Conservation (phyloP, 2,329 filamentous ascomycete species). For the Ophiocordyceps unilateralis region DNA sequence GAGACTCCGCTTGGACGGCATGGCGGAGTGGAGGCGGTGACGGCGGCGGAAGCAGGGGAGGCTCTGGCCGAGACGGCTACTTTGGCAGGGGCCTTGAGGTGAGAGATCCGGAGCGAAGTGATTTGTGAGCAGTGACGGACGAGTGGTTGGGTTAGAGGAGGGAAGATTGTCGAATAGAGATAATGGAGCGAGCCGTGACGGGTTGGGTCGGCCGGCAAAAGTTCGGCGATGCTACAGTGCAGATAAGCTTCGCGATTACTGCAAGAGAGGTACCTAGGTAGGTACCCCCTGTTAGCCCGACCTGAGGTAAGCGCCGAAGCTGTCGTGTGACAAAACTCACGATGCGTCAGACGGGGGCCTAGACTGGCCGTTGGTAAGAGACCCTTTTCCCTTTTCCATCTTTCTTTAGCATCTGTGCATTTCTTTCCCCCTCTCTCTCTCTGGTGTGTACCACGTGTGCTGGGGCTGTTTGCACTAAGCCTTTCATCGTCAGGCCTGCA, state of each 20-base stretch:
- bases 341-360: neutral
- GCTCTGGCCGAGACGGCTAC: too few species aligned
- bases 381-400: neutral
- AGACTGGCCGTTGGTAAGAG: neutral
- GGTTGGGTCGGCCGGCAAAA: neutral
- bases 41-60: too few species aligned
- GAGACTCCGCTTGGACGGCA: slow-evolving; percentile 21
- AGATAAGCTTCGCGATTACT: neutral
- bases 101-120: too few species aligned
- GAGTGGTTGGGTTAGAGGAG: too few species aligned
- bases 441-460: neutral
- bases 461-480: neutral
- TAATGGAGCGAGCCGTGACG: too few species aligned
- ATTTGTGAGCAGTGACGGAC: too few species aligned
- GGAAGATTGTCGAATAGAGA: too few species aligned
- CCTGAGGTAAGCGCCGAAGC: neutral
- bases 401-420: neutral
- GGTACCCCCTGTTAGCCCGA: too few species aligned
- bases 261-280: too few species aligned
- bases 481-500: neutral
- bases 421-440: neutral
- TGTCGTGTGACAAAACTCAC: neutral
- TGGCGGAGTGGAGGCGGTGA: slow-evolving; percentile 4
- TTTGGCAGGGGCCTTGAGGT: too few species aligned
- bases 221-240: neutral